phyloP scores from a whole-genome alignment of 2,329 filamentous ascomycete species.

The Eutypella sp. region DNA sequence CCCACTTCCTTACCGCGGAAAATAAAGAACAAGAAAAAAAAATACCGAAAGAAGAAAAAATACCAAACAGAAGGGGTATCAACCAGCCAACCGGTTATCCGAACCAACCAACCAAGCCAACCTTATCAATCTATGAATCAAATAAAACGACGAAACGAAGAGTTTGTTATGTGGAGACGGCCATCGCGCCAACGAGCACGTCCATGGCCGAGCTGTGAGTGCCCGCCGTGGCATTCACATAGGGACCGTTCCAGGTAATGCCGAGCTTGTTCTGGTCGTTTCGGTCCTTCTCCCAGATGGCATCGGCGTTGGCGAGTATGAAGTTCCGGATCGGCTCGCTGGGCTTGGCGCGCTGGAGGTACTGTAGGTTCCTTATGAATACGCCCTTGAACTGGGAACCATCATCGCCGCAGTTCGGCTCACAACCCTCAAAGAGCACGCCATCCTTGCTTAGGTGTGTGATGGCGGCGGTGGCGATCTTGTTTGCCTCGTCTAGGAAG shows the following conservation, averaged over 20 bases:
- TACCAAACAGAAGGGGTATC: no score
- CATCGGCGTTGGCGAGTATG: conserved; percentile 29
- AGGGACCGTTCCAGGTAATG: conserved; percentile 25
- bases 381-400: conserved; percentile 66
- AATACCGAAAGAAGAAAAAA: no score
- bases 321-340: conserved; percentile 37
- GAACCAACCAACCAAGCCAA: no score
- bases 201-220: conserved; percentile 27
- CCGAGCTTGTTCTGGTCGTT: conserved; percentile 26
- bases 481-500: conserved; percentile 36
- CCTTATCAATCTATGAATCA: no score
- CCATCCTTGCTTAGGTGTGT: conserved; percentile 35
- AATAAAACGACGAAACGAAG: background rate
- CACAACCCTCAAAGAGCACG: conserved; percentile 51
- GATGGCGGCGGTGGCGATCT: conserved; percentile 50
- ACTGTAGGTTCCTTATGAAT: conserved; percentile 59
- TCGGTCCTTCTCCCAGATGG: conserved; percentile 29
- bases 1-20: no score
- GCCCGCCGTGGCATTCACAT: conserved; percentile 19
- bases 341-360: conserved; percentile 46
- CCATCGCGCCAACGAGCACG: conserved; percentile 22
- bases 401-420: conserved; percentile 45
- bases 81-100: no score
- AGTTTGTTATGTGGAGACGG: conserved; percentile 10
- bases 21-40: no score